A percentile compares a stretch with the other conserved stretches of the same genome.
Evolutionary conservation across 73 alveolate genomes (phyloP).

Genomic region (Effrenium voratum): DNA sequence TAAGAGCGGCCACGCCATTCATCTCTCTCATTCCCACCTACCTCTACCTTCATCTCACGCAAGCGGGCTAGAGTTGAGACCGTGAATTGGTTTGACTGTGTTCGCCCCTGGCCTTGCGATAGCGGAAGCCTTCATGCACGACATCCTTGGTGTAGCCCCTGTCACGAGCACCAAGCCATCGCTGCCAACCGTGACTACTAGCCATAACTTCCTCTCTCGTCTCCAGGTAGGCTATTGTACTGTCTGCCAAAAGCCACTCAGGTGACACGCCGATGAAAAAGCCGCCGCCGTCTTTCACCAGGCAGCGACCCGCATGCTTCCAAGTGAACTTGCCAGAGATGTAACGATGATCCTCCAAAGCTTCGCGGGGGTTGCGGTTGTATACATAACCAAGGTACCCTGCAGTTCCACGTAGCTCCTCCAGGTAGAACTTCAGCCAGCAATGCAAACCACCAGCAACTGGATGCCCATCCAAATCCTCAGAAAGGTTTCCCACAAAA

Average conservation of each 20-base stretch:
- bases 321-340: slow-evolving; percentile 85
- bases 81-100: no score
- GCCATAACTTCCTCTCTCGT: slow-evolving; percentile 29
- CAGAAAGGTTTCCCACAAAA: slow-evolving; percentile 69
- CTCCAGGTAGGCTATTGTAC: slow-evolving; percentile 66
- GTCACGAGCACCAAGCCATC: slow-evolving; percentile 81
- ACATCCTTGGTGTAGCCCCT: slow-evolving; percentile 78
- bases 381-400: slow-evolving; percentile 67
- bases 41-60: no score
- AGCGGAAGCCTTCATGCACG: slow-evolving; percentile 87
- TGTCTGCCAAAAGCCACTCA: slow-evolving; percentile 85
- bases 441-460: slow-evolving; percentile 85
- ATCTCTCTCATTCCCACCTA: no score
- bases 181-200: slow-evolving; percentile 44
- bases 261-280: slow-evolving; percentile 85
- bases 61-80: no score
- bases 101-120: slow-evolving; percentile 63
- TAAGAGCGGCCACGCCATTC: no score
- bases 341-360: slow-evolving; percentile 86
- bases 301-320: slow-evolving; percentile 58
- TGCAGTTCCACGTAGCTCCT: slow-evolving; percentile 70
- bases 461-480: slow-evolving; percentile 75
- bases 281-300: slow-evolving; percentile 58
- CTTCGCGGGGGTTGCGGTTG: slow-evolving; percentile 80
- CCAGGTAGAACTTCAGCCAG: slow-evolving; percentile 88